Evolutionary conservation across 2,329 filamentous ascomycete species (phyloP), one percentile per base, ranked within the genome.

Genomic region (Boeremia lycopersici): DNA sequence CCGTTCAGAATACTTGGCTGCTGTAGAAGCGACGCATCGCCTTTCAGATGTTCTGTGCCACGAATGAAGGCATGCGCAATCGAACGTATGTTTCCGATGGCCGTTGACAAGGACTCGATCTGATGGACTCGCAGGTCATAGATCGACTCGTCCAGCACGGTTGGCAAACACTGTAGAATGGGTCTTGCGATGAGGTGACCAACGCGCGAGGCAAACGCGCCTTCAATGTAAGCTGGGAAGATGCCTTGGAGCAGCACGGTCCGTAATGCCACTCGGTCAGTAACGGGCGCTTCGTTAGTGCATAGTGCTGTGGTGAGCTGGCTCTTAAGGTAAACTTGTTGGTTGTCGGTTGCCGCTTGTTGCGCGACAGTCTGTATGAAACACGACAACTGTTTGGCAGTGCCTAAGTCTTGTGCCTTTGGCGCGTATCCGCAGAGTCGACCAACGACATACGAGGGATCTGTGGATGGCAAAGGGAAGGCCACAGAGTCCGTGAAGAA

Each of bases 361-460:
- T 86, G 84, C 11, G 79, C 81, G 6, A 87, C 80, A 5, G 81
- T 82, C 49, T 86, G 83, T 12, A 88, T 69, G 68, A 86, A 88
- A n/a, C 77, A 76, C 6, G 78, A 79, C 30, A 87, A 74, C 53
- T 84, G 79, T 59, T 83, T 86, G 6, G 79, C 76, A 10, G 78
- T 78, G 53, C 80, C 79, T 7, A 73, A 59, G 23, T 81, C 77
- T 3, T 69, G 71, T 2, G 86, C 71, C 60, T 82, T 85, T 1
- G 82, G 76, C 11, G 79, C 81, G 56, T 87, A 88, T 39, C 83
- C 80, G 59, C 83, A 84, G 29, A 88, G 73, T 53, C 81, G 81
- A 8, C 83, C 85, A 4, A 86, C 81, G 23, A 88, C 84, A 65
- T 88, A 88, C 0, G 79, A 82, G 2, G 86, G 86, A 63, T 88